phyloP scores from a whole-genome alignment of 768 basidiomycete species.

The Mycena maculata region DNA sequence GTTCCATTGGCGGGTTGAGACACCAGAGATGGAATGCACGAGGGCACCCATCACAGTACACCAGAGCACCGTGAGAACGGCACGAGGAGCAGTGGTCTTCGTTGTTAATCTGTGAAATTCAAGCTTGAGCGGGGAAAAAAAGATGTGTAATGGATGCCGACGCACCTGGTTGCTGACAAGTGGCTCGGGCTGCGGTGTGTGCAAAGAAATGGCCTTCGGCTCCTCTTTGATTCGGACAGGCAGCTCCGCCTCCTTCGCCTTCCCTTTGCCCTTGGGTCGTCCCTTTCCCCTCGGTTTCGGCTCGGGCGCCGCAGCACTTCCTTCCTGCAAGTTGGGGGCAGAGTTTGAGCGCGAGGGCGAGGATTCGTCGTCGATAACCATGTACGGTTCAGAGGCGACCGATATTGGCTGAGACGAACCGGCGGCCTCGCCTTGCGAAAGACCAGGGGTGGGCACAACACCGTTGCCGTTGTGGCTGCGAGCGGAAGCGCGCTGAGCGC shows the following conservation, averaged over 20 bases:
- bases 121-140: slow-evolving; percentile 21
- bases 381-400: slow-evolving; percentile 63
- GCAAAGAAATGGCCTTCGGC: slow-evolving; percentile 56
- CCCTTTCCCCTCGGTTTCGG: slow-evolving; percentile 49
- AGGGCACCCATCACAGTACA: slow-evolving; percentile 98
- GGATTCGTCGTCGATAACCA: slow-evolving; percentile 69
- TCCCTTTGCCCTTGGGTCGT: slow-evolving; percentile 61
- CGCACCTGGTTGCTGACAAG: slow-evolving; percentile 53
- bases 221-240: slow-evolving; percentile 64
- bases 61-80: slow-evolving; percentile 82
- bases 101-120: slow-evolving; percentile 58
- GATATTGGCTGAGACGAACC: slow-evolving; percentile 55
- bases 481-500: slow-evolving; percentile 79
- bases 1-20: slow-evolving; percentile 93
- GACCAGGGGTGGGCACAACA: slow-evolving; percentile 46
- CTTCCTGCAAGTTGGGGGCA: slow-evolving; percentile 53
- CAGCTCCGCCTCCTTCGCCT: slow-evolving; percentile 57
- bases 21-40: slow-evolving; percentile 97
- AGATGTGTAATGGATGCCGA: slow-evolving; percentile 25
- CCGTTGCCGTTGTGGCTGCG: slow-evolving; percentile 72
- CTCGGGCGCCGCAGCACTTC: slow-evolving; percentile 38
- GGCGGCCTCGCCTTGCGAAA: slow-evolving; percentile 51
- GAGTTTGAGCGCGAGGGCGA: slow-evolving; percentile 76
- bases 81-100: slow-evolving; percentile 91
- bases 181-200: slow-evolving; percentile 53